phyloP scores from a whole-genome alignment of 208 protist species.

The Leishmania turanica region DNA sequence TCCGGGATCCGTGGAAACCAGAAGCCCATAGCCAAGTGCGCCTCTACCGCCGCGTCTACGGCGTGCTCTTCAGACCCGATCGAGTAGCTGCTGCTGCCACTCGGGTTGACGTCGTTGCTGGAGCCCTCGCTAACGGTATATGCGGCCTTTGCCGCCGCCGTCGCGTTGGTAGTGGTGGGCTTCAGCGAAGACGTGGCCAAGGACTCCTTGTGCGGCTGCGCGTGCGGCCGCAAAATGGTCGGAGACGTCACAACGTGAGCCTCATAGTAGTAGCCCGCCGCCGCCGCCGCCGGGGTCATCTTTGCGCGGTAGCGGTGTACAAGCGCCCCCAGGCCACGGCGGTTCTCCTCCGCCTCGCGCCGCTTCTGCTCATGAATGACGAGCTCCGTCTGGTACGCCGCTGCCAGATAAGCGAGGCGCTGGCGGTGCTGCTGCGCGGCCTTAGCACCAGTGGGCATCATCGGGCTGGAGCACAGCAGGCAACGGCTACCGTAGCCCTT shows the following conservation, averaged over 20 bases:
- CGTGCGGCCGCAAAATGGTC: not conserved
- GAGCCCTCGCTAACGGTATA: not conserved
- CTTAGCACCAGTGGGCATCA: not conserved
- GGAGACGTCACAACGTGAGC: slow-evolving; percentile 8
- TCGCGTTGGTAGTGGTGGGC: not conserved
- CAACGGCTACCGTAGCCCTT: not conserved
- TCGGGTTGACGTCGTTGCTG: not conserved
- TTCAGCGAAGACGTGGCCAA: not conserved
- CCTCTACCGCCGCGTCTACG: not conserved
- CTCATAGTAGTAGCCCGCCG: slow-evolving; percentile 22
- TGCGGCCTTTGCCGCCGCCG: not conserved
- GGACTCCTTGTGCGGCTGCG: not conserved
- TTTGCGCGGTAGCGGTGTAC: slow-evolving; percentile 12
- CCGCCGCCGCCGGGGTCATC: slow-evolving; percentile 30
- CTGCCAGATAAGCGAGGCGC: slow-evolving; percentile 22
- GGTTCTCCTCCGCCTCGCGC: slow-evolving; percentile 21
- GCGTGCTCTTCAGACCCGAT: not conserved
- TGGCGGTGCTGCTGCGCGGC: not conserved
- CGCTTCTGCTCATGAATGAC: slow-evolving; percentile 34
- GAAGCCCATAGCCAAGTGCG: not conserved
- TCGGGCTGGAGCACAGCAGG: not conserved
- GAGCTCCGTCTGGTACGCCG: slow-evolving; percentile 30
- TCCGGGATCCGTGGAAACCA: not conserved
- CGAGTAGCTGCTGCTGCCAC: not conserved
- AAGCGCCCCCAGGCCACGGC: slow-evolving; percentile 3